These are phyloP conservation scores for Macaranga tanarius DNA, from an alignment of 441 rosid genomes.

Conservation along the genomic window DNA sequence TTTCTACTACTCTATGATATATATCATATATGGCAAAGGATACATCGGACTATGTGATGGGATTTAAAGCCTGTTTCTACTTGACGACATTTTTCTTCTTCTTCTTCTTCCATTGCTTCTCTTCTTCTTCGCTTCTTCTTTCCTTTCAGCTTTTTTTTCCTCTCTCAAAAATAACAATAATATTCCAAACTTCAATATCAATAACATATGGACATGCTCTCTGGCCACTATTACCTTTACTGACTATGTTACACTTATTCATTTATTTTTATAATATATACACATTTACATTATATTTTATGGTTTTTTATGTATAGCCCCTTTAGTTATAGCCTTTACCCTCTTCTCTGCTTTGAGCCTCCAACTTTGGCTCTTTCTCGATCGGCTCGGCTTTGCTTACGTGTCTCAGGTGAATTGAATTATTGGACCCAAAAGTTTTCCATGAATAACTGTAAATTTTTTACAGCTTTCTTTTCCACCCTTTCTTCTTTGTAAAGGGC, in stretches of 20 bases:
- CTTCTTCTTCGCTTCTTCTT: conserved; percentile 22
- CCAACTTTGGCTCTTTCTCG: conserved; percentile 41
- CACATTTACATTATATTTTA: not conserved
- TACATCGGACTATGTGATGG: conserved; percentile 50
- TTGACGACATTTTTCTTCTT: conserved; percentile 42
- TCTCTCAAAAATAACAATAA: conserved; percentile 5
- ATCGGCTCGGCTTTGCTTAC: conserved; percentile 44
- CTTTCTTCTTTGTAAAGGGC: conserved; percentile 26
- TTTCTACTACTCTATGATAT: conserved; percentile 30
- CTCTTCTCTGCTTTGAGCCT: conserved; percentile 32
- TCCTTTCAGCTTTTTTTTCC: conserved; percentile 13
- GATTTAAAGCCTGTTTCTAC: conserved; percentile 40
- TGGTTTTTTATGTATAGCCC: not conserved
- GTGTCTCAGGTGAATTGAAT: conserved; percentile 51
- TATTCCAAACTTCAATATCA: conserved; percentile 43
- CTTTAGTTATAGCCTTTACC: conserved; percentile 4
- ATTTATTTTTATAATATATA: no score
- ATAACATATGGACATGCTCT: conserved; percentile 28
- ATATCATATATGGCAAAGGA: conserved; percentile 33
- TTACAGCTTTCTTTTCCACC: conserved; percentile 23
- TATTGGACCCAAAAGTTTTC: conserved; percentile 46
- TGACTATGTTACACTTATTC: conserved; percentile 27
- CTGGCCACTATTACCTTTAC: conserved; percentile 28
- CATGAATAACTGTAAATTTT: conserved; percentile 34
- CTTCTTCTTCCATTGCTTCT: conserved; percentile 19